These are phyloP conservation scores for Leccinum subspadiceum DNA, from an alignment of 1,284 basidiomycete genomes.

Conservation along the genomic window DNA sequence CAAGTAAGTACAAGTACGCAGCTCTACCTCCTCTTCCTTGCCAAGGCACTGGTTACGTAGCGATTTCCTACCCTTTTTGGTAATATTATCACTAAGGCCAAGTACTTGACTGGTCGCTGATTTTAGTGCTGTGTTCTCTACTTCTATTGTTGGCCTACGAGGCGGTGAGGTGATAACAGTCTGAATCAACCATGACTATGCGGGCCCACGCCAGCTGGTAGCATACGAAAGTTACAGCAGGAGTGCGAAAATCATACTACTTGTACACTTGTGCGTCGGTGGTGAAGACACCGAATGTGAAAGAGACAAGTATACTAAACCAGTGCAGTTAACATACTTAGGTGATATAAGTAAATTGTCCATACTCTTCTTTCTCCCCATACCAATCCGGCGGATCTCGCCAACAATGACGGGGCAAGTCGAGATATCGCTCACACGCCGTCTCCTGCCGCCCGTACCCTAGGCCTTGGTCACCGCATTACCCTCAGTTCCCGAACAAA, in stretches of 20 bases:
- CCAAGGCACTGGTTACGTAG: slow-evolving; percentile 9
- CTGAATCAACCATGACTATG: background rate
- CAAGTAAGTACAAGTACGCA: too few relatives aligned
- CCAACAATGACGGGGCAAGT: background rate
- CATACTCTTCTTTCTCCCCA: background rate
- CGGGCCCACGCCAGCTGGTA: too few relatives aligned
- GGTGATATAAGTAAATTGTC: background rate
- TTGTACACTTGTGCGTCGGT: background rate
- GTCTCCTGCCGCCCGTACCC: background rate
- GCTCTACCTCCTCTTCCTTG: background rate
- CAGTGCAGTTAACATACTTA: background rate
- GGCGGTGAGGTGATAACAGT: background rate
- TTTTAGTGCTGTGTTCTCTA: background rate
- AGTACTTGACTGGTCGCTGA: too few relatives aligned
- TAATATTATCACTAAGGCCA: background rate
- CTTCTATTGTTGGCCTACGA: background rate
- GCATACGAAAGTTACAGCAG: background rate
- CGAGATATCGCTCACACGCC: background rate
- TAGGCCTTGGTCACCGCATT: background rate
- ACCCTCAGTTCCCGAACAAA: slow-evolving; percentile 9
- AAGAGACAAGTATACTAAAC: background rate
- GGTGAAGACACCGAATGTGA: background rate
- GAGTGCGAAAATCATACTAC: background rate
- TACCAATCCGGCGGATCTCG: background rate
- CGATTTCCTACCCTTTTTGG: slow-evolving; percentile 18